phyloP scores from a whole-genome alignment of 495 filamentous ascomycete genomes.

The Aspergillus wentii region DNA sequence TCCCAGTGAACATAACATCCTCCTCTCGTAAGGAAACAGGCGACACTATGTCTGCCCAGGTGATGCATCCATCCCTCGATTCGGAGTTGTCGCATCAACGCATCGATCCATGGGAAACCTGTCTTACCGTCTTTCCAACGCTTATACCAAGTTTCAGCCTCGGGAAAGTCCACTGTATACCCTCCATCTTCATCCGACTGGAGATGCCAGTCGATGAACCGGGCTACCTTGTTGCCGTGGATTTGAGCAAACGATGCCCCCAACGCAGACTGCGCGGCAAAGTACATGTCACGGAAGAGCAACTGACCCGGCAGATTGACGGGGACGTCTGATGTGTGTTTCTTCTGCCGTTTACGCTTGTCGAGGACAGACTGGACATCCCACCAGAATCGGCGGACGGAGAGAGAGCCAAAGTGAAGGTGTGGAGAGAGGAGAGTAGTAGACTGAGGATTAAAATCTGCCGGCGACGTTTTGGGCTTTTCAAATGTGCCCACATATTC shows the following conservation, averaged over 20 bases:
- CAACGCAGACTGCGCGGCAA: constrained; percentile 61
- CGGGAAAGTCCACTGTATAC: constrained; percentile 50
- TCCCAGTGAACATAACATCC: constrained; percentile 73
- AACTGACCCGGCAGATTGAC: constrained; percentile 63
- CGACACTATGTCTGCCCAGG: constrained; percentile 64
- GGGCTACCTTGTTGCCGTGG: constrained; percentile 50
- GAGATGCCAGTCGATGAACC: constrained; percentile 69
- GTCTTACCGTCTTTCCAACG: constrained; percentile 62
- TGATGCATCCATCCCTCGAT: constrained; percentile 72
- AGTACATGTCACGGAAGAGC: constrained; percentile 74
- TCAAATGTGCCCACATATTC: constrained; percentile 63
- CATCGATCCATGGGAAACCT: constrained; percentile 72
- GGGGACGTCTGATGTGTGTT: constrained; percentile 47
- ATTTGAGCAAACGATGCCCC: constrained; percentile 55
- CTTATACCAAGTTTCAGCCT: constrained; percentile 56
- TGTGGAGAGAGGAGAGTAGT: constrained; percentile 66
- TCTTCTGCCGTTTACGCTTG: constrained; percentile 37
- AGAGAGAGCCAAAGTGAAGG: constrained; percentile 65
- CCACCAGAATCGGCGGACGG: constrained; percentile 63
- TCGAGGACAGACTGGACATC: constrained; percentile 51
- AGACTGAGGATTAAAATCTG: constrained; percentile 61
- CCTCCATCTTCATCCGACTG: constrained; percentile 45
- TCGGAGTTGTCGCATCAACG: constrained; percentile 66
- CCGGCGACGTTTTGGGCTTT: constrained; percentile 66
- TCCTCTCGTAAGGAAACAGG: constrained; percentile 67